Evolutionary conservation across 306 rosid species (phyloP), one percentile per base, ranked within the genome.

Genomic region (Lupinus albus): DNA sequence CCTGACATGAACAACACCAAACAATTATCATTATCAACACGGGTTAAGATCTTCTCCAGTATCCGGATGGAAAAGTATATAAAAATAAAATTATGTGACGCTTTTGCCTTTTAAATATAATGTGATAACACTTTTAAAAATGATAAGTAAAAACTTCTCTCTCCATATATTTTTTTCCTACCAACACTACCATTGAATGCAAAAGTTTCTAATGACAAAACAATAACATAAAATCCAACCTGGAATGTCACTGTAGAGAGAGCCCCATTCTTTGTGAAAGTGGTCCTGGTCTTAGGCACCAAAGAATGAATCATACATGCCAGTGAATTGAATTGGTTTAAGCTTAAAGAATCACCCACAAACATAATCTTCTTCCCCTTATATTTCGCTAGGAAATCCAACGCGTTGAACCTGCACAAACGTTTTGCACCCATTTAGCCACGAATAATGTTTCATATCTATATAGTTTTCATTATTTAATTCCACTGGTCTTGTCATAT

Each of bases 351-450:
- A 47, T 93, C 99, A 3, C 99, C 99, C 0, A 93, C 97, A 45
- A 93, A 93, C 99, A 90, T 93, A 7, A 93, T 90, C 84, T 86
- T 93, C 85, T 93, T 90, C 46, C 94, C 94, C 28, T 91, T 85
- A 84, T 92, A 93, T 67, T 84, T 88, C 59, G 51, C 74, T 64
- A 93, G 67, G 53, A 93, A 86, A 74, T 68, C 52, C 75, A 83
- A 60, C 46, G 86, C 97, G 57, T 88, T 86, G 67, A 93, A 93
- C 92, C 99, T 93, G 79, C 42, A 52, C 15, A 18, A 12, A 63
- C 6, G 12, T 6, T 8, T 39, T 5, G 3, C 11, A 41, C 25
- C 48, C 45, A 5, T 6, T 59, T 59, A 33, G n/a, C 47, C 10
- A 33, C 36, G 1, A 45, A 45, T 42, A 42, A 25, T 25, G 30